Evolutionary conservation across 2,329 filamentous ascomycete species (phyloP).

Genomic region (Aspergillus fijiensis): DNA sequence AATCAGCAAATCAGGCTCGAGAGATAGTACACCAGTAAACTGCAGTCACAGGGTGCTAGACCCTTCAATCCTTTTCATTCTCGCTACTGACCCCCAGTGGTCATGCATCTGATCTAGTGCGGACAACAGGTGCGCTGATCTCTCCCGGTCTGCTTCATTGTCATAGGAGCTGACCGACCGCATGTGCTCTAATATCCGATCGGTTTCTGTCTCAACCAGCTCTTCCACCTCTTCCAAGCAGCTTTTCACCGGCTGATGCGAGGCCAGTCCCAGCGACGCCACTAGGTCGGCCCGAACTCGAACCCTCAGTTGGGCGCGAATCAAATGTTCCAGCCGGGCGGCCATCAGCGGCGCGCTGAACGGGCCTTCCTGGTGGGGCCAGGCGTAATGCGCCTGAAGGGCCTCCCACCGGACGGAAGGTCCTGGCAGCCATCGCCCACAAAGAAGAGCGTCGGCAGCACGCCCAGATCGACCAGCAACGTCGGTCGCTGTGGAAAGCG

Average conservation of each 20-base stretch:
- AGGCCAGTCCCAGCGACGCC: too few relatives aligned
- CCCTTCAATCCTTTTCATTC: background rate
- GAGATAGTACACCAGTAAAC: too few relatives aligned
- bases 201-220: too few relatives aligned
- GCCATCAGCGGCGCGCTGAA: too few relatives aligned
- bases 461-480: background rate
- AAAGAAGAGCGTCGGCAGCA: background rate
- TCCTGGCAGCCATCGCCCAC: background rate
- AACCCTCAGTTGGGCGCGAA: too few relatives aligned
- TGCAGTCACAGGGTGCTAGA: background rate
- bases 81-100: background rate
- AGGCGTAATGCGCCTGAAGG: too few relatives aligned
- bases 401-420: background rate
- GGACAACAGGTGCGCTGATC: background rate
- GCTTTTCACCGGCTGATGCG: too few relatives aligned
- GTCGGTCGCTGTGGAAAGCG: background rate
- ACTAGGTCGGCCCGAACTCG: too few relatives aligned
- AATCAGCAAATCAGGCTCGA: too few relatives aligned
- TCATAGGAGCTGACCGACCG: background rate
- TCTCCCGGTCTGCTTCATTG: background rate
- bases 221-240: too few relatives aligned
- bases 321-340: too few relatives aligned
- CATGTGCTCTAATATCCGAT: background rate
- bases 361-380: too few relatives aligned
- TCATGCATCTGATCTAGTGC: background rate